Evolutionary conservation across 345 rosid genomes (phyloP), one percentile per base, ranked within the genome.

Genomic region (Arabis alpina): DNA sequence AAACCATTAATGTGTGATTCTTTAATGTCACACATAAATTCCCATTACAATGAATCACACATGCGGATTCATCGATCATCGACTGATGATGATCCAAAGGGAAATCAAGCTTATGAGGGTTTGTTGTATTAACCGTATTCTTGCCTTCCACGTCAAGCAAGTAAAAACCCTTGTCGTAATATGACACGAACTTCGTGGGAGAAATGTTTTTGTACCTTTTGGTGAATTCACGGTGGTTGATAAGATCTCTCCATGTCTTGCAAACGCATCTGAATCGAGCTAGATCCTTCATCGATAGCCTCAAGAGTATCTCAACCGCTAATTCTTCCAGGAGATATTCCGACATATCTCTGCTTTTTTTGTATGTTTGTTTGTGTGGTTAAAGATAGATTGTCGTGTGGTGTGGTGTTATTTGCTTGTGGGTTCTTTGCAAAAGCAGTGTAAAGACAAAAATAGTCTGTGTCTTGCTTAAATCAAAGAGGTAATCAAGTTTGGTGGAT

Each of bases 21-120:
- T 75, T 62, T 30, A 75, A 62, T 1, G 79, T 68, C 7, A 75
- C 52, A n/a, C 79, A 75, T 48, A 75, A 68, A 41, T 30, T 75
- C 23, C 79, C 79, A 10, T 68, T 14, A 39, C 74, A 75, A 23
- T 68, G 74, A 75, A 75, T 53, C 44, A 68, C 70, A 48, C 70
- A 28, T 37, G 48, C 24, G 39, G 64, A 61, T 61, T 68, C 79
- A 55, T 68, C 65, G 10, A 75, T 53, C 70, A 68, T 61, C 23
- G 64, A 47, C 39, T 51, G 49, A 19, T 19, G 23, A 41, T 67
- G 48, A 32, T 68, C 69, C 6, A 74, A 44, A 12, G 73, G 73
- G 32, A 61, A 36, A 25, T 61, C 69, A 19, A 74, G 68, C 36
- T 68, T 53, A 6, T 1, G 23, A 2, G 42, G 57, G 36, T 5